Evolutionary conservation across 2,329 filamentous ascomycete genomes (phyloP).

Genomic region (Apiospora pterosperma): DNA sequence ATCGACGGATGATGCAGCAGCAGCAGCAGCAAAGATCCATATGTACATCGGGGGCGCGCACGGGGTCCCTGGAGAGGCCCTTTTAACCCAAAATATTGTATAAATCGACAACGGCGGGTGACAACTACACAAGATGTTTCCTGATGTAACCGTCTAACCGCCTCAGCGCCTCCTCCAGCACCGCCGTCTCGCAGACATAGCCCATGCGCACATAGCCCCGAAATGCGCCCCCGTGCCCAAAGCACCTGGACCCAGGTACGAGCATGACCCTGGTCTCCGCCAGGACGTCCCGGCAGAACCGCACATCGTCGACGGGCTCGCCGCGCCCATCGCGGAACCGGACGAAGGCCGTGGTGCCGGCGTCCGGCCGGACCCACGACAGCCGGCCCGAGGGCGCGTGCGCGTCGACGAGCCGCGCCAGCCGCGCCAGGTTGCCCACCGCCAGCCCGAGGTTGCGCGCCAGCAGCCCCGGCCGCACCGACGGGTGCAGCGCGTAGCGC

Average conservation of each 20-base stretch:
- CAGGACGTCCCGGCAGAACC: constrained; percentile 66
- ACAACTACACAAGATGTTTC: constrained; percentile 19
- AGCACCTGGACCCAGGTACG: constrained; percentile 69
- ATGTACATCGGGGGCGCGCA: background rate
- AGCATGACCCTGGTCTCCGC: constrained; percentile 70
- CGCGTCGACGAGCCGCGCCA: constrained; percentile 60
- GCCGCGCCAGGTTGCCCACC: constrained; percentile 54
- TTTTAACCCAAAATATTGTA: no score
- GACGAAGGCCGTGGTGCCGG: constrained; percentile 77
- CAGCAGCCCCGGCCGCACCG: constrained; percentile 38
- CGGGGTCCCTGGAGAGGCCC: background rate
- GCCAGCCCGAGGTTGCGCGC: constrained; percentile 62
- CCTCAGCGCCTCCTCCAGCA: constrained; percentile 64
- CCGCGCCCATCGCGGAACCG: constrained; percentile 54
- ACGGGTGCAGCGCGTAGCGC: constrained; percentile 62
- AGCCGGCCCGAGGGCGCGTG: constrained; percentile 55
- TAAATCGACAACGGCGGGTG: no score
- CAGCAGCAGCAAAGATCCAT: background rate
- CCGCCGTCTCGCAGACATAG: constrained; percentile 67
- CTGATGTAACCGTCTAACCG: constrained; percentile 39
- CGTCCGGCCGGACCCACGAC: constrained; percentile 67
- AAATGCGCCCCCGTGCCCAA: constrained; percentile 65
- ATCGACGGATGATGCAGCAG: background rate
- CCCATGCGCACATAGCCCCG: constrained; percentile 75
- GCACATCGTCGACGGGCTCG: constrained; percentile 65